Evolutionary conservation across 306 rosid species (phyloP).

Genomic region (Acacia melanoxylon): DNA sequence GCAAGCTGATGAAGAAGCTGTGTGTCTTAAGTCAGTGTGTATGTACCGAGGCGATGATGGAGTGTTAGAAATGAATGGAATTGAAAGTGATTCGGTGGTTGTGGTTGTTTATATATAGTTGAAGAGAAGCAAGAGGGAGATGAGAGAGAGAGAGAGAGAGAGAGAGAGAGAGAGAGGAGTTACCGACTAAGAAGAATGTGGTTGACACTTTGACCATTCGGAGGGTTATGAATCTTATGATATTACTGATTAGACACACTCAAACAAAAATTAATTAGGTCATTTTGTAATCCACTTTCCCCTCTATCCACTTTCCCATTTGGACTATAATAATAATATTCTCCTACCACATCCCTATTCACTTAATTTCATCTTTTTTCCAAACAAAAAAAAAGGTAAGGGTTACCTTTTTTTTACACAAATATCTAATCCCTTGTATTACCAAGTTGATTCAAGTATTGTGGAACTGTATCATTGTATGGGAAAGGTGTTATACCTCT

Average conservation of each 20-base stretch:
- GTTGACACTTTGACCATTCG: constrained; percentile 68
- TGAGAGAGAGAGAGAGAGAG: background rate
- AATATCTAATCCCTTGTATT: too few relatives aligned
- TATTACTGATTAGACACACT: constrained; percentile 43
- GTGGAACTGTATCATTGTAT: too few relatives aligned
- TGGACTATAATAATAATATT: background rate
- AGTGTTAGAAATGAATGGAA: constrained; percentile 45
- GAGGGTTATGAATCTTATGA: background rate
- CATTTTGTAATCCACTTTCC: constrained; percentile 49
- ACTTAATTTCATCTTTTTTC: background rate
- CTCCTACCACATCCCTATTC: background rate
- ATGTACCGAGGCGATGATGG: background rate
- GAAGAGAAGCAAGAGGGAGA: background rate
- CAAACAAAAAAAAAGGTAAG: too few relatives aligned
- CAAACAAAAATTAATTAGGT: constrained; percentile 37
- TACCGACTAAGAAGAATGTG: constrained; percentile 34
- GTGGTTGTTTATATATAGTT: constrained; percentile 56
- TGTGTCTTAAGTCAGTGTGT: background rate
- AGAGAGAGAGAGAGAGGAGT: background rate
- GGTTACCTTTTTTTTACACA: too few relatives aligned
- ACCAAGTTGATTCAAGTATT: too few relatives aligned
- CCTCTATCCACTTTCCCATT: background rate
- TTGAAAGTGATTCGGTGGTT: constrained; percentile 51
- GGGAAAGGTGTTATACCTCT: too few relatives aligned
- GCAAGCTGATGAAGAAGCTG: background rate